Evolutionary conservation across 345 rosid species (phyloP).

Genomic region (Aquilaria sinensis): DNA sequence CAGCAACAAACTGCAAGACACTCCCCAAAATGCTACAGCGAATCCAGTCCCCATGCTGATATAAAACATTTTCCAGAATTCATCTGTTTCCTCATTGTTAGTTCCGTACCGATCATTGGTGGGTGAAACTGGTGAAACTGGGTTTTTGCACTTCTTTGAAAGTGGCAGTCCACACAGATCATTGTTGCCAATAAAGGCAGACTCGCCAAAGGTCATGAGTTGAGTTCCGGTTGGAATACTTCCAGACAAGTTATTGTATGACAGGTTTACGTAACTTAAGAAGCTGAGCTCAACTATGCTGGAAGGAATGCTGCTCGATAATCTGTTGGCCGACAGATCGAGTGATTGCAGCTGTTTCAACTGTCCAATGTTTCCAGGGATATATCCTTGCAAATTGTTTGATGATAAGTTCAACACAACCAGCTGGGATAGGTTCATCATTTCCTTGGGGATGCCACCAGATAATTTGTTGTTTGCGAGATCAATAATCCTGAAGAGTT

Average conservation of each 20-base stretch:
- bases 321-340: too few relatives aligned
- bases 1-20: constrained; percentile 8
- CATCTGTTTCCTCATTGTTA: background rate
- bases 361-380: constrained; percentile 1
- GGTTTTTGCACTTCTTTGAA: too few relatives aligned
- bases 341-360: too few relatives aligned
- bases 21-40: constrained; percentile 2
- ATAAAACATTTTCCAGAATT: background rate
- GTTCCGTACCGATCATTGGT: too few relatives aligned
- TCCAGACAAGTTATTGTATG: too few relatives aligned
- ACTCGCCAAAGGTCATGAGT: too few relatives aligned
- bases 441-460: constrained; percentile 1
- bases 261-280: too few relatives aligned
- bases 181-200: too few relatives aligned
- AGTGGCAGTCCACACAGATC: background rate
- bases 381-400: constrained; percentile 17
- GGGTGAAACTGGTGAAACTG: too few relatives aligned
- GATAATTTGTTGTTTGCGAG: constrained; percentile 7
- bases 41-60: constrained; percentile 1
- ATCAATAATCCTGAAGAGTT: constrained; percentile 6
- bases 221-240: too few relatives aligned
- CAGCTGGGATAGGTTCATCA: constrained; percentile 7
- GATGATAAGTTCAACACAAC: constrained; percentile 14
- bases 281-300: too few relatives aligned
- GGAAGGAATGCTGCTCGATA: too few relatives aligned